Conservation (phyloP, 257 asterid genomes). For the Scutellaria baicalensis region DNA sequence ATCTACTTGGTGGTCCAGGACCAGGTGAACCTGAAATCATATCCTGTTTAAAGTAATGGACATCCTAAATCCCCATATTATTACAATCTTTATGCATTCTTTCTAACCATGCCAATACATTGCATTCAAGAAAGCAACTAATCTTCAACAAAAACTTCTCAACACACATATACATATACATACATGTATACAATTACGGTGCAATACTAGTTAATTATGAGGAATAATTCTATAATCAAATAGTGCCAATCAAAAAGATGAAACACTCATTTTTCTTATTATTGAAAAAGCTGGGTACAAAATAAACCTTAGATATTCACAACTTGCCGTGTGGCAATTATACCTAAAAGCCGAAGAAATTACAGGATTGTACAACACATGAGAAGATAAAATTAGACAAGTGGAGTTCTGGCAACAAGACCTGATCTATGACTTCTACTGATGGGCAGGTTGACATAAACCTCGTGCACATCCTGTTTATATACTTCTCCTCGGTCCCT, state of each 20-base stretch:
- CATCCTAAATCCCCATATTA: background rate
- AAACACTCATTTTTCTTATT: conserved; percentile 4
- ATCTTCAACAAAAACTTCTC: too few relatives aligned
- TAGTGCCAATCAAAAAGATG: background rate
- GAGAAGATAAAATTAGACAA: conserved; percentile 28
- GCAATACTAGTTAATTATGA: background rate
- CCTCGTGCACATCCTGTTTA: conserved; percentile 85
- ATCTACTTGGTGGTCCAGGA: conserved; percentile 5
- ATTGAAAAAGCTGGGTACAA: conserved; percentile 25
- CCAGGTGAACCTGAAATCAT: background rate
- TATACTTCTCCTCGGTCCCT: conserved; percentile 82
- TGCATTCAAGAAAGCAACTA: too few relatives aligned
- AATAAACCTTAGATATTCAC: conserved; percentile 29
- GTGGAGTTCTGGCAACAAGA: conserved; percentile 47
- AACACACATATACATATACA: too few relatives aligned
- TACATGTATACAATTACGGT: too few relatives aligned
- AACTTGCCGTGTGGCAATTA: conserved; percentile 20
- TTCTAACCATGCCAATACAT: background rate
- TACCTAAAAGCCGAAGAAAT: conserved; percentile 20
- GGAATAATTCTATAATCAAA: background rate
- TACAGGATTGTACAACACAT: conserved; percentile 35
- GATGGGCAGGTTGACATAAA: conserved; percentile 85
- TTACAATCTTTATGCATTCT: background rate
- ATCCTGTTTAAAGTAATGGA: background rate
- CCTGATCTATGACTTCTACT: conserved; percentile 75